Conservation (phyloP, 2,329 filamentous ascomycete species). For the Fusarium heterosporum region DNA sequence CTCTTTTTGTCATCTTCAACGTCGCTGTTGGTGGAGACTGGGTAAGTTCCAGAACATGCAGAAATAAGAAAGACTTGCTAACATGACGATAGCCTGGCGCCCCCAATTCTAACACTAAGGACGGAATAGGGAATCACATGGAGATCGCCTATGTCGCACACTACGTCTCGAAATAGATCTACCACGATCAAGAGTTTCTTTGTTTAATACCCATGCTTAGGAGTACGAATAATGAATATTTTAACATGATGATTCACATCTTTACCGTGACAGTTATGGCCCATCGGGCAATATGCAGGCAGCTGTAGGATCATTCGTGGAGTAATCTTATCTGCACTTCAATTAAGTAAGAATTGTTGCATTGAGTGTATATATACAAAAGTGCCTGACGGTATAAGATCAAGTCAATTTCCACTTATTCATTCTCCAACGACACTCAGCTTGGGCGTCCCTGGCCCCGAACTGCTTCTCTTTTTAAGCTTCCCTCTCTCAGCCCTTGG, state of each 20-base stretch:
- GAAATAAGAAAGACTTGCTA: not conserved
- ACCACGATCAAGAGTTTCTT: not conserved
- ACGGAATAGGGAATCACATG: slow-evolving; percentile 61
- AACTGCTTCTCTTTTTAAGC: slow-evolving; percentile 41
- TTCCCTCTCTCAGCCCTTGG: slow-evolving; percentile 34
- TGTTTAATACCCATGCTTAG: not conserved
- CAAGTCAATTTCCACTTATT: slow-evolving; percentile 8
- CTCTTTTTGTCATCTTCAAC: slow-evolving; percentile 66
- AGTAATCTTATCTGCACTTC: no score
- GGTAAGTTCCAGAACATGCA: slow-evolving; percentile 53
- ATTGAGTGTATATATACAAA: not conserved
- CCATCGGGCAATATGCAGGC: no score
- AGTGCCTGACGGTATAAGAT: not conserved
- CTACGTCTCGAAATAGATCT: slow-evolving; percentile 49
- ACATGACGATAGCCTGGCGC: slow-evolving; percentile 56
- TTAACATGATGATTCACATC: not conserved
- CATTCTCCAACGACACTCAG: slow-evolving; percentile 40
- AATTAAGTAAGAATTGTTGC: not conserved
- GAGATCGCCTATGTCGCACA: slow-evolving; percentile 64
- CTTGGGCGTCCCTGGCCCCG: slow-evolving; percentile 14
- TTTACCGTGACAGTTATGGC: not conserved
- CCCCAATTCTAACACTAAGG: slow-evolving; percentile 60
- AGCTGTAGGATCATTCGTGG: no score
- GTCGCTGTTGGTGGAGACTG: slow-evolving; percentile 66
- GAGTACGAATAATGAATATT: slow-evolving; percentile 7